A percentile compares a stretch with the other conserved stretches of the same genome.
Conservation (phyloP, 2,329 filamentous ascomycete species). For the Cryphonectria carpinicola region DNA sequence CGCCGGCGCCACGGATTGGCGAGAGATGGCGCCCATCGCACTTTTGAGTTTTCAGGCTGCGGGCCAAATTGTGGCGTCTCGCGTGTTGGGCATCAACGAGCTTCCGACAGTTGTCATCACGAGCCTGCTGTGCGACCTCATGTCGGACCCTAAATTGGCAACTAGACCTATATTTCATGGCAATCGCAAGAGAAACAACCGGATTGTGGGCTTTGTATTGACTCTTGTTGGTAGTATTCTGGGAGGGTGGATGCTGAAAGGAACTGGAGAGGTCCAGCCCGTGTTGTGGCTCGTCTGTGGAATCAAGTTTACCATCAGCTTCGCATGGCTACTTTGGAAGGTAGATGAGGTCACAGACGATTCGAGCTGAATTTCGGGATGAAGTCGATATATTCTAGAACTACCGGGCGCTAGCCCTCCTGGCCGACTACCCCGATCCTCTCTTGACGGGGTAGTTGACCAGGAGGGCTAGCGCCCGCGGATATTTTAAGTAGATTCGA, state of each 20-base stretch:
- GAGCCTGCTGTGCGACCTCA: constrained; percentile 57
- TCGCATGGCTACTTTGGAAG: constrained; percentile 35
- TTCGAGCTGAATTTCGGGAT: not conserved
- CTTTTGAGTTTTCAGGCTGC: constrained; percentile 58
- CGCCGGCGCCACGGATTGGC: constrained; percentile 21
- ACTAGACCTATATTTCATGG: constrained; percentile 38
- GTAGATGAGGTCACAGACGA: not conserved
- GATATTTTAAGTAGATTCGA: not conserved
- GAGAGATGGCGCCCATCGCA: constrained; percentile 35
- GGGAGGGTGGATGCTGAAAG: constrained; percentile 53
- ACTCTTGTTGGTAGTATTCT: constrained; percentile 52
- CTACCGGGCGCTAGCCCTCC: no score
- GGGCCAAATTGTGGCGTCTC: constrained; percentile 55
- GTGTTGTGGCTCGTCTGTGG: constrained; percentile 51
- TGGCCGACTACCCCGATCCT: no score
- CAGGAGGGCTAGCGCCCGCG: no score
- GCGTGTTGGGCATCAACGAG: constrained; percentile 56
- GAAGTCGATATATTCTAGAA: not conserved
- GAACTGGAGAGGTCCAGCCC: constrained; percentile 43
- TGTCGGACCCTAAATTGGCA: constrained; percentile 54
- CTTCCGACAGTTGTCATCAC: constrained; percentile 59
- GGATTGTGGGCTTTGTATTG: constrained; percentile 48
- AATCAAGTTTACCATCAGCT: constrained; percentile 47
- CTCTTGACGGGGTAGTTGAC: no score
- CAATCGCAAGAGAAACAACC: constrained; percentile 55